Conservation (phyloP, 495 filamentous ascomycete genomes). For the Achaetomiella virescens region DNA sequence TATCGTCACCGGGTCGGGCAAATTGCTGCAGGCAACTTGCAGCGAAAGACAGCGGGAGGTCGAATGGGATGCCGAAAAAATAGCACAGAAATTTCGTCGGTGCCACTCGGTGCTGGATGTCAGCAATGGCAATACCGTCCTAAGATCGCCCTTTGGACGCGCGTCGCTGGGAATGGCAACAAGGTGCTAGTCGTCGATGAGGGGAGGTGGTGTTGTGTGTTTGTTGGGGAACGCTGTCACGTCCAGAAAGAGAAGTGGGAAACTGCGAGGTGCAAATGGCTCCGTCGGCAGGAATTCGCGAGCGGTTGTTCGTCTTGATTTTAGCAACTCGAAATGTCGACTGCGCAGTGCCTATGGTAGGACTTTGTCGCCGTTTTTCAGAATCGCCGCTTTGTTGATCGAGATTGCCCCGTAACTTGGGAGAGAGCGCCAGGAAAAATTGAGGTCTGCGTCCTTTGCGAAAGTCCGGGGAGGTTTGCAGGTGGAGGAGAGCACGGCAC, state of each 20-base stretch:
- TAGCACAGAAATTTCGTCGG: slow-evolving; percentile 11
- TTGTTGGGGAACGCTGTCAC: slow-evolving; percentile 25
- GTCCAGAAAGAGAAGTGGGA: slow-evolving; percentile 23
- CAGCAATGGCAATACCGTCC: slow-evolving; percentile 13
- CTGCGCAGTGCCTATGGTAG: slow-evolving; percentile 21
- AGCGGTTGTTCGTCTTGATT: slow-evolving; percentile 22
- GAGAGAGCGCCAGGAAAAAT: slow-evolving; percentile 26
- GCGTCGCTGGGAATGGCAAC: slow-evolving; percentile 7
- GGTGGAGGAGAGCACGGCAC: slow-evolving; percentile 24
- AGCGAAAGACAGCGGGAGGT: slow-evolving; percentile 16
- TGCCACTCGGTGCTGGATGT: slow-evolving; percentile 14
- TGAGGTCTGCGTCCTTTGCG: slow-evolving; percentile 23
- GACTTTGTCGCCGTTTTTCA: slow-evolving; percentile 26
- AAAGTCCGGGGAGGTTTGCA: slow-evolving; percentile 6
- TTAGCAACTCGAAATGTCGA: slow-evolving; percentile 17
- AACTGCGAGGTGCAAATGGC: slow-evolving; percentile 18
- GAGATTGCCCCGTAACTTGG: slow-evolving; percentile 21
- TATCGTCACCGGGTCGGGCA: slow-evolving; percentile 26
- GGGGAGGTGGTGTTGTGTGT: slow-evolving; percentile 10
- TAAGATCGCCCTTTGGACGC: slow-evolving; percentile 13
- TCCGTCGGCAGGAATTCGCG: slow-evolving; percentile 26
- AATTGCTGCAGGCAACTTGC: slow-evolving; percentile 15
- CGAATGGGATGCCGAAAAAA: slow-evolving; percentile 14
- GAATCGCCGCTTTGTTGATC: slow-evolving; percentile 20
- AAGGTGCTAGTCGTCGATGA: slow-evolving; percentile 12